Conservation (phyloP, 805 yeast species). For the Yamadazyma endophytica region DNA sequence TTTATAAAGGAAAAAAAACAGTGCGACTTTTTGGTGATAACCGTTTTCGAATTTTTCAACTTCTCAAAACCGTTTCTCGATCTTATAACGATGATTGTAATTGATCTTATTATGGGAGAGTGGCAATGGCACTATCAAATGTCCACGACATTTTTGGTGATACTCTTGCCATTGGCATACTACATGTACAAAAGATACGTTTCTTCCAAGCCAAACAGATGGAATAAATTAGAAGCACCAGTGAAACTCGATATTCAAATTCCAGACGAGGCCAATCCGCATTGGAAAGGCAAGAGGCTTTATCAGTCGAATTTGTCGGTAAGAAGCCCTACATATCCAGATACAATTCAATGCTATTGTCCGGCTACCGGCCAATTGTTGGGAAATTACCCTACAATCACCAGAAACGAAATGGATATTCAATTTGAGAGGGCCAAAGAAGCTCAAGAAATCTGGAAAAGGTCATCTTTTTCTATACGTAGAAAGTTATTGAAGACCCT, state of each 20-base stretch:
- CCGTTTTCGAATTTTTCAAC: no score
- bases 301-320: constrained; percentile 55
- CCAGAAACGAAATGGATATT: constrained; percentile 67
- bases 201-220: constrained; percentile 34
- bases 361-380: constrained; percentile 94
- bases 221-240: constrained; percentile 41
- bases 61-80: no score
- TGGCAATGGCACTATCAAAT: constrained; percentile 44
- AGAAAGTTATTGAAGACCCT: constrained; percentile 69
- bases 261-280: constrained; percentile 78
- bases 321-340: constrained; percentile 57
- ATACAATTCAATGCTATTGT: constrained; percentile 76
- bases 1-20: no score
- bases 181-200: constrained; percentile 33
- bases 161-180: constrained; percentile 31
- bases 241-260: constrained; percentile 49
- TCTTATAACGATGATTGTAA: constrained; percentile 30
- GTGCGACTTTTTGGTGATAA: no score
- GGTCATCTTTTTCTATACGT: constrained; percentile 60
- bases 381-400: constrained; percentile 64
- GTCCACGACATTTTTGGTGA: constrained; percentile 40
- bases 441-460: constrained; percentile 52
- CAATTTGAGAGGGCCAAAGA: constrained; percentile 48
- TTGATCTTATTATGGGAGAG: constrained; percentile 35
- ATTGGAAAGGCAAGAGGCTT: constrained; percentile 87